These are phyloP conservation scores for Brasenia schreberi DNA, from an alignment of 164 flowering plant species.

Conservation along the genomic window DNA sequence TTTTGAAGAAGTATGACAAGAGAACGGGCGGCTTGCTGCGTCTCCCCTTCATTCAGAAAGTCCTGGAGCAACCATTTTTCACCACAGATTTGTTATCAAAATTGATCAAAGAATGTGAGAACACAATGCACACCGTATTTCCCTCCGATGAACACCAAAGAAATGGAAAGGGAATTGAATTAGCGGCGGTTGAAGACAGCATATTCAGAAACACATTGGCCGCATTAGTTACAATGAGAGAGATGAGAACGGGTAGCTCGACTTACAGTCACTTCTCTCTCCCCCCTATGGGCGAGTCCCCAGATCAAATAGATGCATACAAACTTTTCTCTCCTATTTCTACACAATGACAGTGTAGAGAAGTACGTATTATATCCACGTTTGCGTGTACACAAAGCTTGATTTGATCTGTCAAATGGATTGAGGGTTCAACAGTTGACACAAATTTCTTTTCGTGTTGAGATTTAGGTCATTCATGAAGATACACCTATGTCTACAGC, in stretches of 20 bases:
- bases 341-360: background rate
- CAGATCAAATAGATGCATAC: background rate
- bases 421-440: no score
- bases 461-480: background rate
- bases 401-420: no score
- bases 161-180: constrained; percentile 5
- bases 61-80: constrained; percentile 3
- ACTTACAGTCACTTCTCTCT: constrained; percentile 58
- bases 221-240: constrained; percentile 59
- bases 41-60: constrained; percentile 2
- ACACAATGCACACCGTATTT: background rate
- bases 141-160: constrained; percentile 3
- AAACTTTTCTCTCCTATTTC: background rate
- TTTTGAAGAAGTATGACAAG: constrained; percentile 3
- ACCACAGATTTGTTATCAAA: constrained; percentile 1
- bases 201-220: constrained; percentile 64
- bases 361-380: no score
- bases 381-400: no score
- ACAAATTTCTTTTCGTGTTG: no score
- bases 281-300: constrained; percentile 54
- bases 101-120: constrained; percentile 4
- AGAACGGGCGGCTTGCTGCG: constrained; percentile 1
- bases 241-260: constrained; percentile 81
- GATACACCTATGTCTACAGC: background rate
- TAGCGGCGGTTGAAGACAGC: constrained; percentile 24